These are phyloP conservation scores for Cordyceps sp. DNA, from an alignment of 2,329 filamentous ascomycete species.

Conservation along the genomic window DNA sequence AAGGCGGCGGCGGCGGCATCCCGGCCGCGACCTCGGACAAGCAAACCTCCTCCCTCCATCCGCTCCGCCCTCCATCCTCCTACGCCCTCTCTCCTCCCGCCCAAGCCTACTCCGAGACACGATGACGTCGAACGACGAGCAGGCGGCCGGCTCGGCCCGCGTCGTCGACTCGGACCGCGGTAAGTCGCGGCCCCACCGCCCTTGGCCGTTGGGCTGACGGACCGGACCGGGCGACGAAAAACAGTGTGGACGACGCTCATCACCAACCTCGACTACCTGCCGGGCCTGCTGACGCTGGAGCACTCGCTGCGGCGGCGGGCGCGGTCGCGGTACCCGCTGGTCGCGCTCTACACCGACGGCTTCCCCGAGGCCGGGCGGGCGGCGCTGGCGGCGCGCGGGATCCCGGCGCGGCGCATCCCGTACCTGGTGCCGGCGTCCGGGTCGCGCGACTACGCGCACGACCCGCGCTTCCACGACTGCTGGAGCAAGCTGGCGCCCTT, in stretches of 20 bases:
- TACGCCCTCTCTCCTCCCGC: too few relatives aligned
- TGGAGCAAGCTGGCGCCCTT: constrained; percentile 81
- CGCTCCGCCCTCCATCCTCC: too few relatives aligned
- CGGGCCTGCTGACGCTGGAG: constrained; percentile 68
- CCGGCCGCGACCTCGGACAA: too few relatives aligned
- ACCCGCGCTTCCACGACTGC: constrained; percentile 77
- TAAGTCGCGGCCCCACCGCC: constrained; percentile 3
- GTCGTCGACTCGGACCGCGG: constrained; percentile 23
- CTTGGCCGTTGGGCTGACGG: too few relatives aligned
- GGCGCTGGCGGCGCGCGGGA: constrained; percentile 52
- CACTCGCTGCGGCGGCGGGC: constrained; percentile 54
- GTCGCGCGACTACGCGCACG: constrained; percentile 52
- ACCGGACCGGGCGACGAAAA: too few relatives aligned
- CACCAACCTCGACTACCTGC: constrained; percentile 68
- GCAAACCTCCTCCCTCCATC: too few relatives aligned
- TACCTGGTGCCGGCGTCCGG: constrained; percentile 55
- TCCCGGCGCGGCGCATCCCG: constrained; percentile 52
- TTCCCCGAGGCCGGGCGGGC: constrained; percentile 52
- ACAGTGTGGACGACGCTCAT: constrained; percentile 76
- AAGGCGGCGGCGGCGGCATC: too few relatives aligned
- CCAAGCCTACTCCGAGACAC: too few relatives aligned
- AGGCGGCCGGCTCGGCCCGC: too few relatives aligned
- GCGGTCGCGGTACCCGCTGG: constrained; percentile 55
- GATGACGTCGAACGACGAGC: too few relatives aligned
- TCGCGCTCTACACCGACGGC: constrained; percentile 68